Percentiles rank a stretch among this genome's conserved stretches.
Conservation (phyloP, 495 filamentous ascomycete genomes). For the Parathielavia hyrcaniae region DNA sequence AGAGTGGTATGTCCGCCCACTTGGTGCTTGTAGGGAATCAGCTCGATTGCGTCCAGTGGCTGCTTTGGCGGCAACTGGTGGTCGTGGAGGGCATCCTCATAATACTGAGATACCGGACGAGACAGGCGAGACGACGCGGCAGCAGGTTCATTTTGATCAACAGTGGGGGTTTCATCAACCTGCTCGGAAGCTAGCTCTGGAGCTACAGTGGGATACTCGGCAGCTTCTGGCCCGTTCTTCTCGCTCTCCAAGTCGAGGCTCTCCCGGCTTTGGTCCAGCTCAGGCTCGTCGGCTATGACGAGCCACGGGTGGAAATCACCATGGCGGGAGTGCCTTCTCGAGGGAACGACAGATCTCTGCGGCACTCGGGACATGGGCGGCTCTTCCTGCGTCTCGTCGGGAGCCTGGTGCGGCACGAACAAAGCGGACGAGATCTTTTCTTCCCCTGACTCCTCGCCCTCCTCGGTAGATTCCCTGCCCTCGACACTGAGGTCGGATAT, state of each 20-base stretch:
- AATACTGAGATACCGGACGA: slow-evolving; percentile 35
- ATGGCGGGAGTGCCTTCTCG: slow-evolving; percentile 29
- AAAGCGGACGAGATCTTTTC: slow-evolving; percentile 93
- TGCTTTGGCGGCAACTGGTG: slow-evolving; percentile 45
- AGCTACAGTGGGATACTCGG: slow-evolving; percentile 26
- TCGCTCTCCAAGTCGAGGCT: slow-evolving; percentile 21
- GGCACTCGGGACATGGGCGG: slow-evolving; percentile 35
- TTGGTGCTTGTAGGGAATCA: slow-evolving; percentile 95
- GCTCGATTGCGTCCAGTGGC: slow-evolving; percentile 83
- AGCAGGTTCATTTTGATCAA: slow-evolving; percentile 37
- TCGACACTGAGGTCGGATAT: slow-evolving; percentile 31
- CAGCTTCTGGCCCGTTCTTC: slow-evolving; percentile 18
- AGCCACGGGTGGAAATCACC: slow-evolving; percentile 45
- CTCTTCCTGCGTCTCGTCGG: slow-evolving; percentile 47
- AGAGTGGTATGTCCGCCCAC: slow-evolving; percentile 95
- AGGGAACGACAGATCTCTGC: slow-evolving; percentile 18
- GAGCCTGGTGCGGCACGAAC: slow-evolving; percentile 81
- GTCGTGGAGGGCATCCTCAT: slow-evolving; percentile 44
- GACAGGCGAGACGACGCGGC: slow-evolving; percentile 27
- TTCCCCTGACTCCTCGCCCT: slow-evolving; percentile 78
- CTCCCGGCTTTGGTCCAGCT: slow-evolving; percentile 33
- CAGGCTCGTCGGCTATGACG: slow-evolving; percentile 46
- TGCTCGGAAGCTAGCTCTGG: slow-evolving; percentile 28
- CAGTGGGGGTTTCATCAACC: slow-evolving; percentile 36
- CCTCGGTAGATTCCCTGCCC: slow-evolving; percentile 45